phyloP scores from a whole-genome alignment of 169 alveolate species.

The Plasmodium fragile region DNA sequence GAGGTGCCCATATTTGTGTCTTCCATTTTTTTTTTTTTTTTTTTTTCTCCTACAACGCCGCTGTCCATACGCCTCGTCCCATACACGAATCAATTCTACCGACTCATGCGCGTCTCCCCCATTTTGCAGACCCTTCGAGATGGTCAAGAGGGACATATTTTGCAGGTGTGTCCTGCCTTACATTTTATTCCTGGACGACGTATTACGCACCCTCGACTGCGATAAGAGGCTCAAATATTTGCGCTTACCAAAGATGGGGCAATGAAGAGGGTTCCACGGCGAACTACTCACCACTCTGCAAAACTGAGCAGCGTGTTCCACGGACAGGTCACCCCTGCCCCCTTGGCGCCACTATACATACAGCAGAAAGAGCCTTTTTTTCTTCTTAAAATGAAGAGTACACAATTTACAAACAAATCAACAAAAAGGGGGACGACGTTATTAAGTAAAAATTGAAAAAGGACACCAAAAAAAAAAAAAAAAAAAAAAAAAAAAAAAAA shows the following conservation, averaged over 20 bases:
- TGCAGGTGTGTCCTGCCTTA: slow-evolving; percentile 61
- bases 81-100: background rate
- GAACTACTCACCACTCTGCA: background rate
- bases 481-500: background rate
- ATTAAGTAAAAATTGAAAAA: background rate
- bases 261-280: background rate
- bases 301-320: too few relatives aligned
- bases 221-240: slow-evolving; percentile 58
- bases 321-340: too few relatives aligned
- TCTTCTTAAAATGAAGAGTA: too few relatives aligned
- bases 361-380: background rate
- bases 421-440: background rate
- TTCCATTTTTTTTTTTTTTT: background rate
- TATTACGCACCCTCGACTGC: slow-evolving; percentile 10
- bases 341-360: background rate
- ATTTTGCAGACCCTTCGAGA: slow-evolving; percentile 55
- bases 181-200: slow-evolving; percentile 63
- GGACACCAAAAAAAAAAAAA: background rate
- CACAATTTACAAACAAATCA: background rate
- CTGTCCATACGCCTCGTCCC: background rate
- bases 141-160: slow-evolving; percentile 53
- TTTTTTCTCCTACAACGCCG: background rate
- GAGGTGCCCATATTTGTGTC: background rate
- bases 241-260: background rate
- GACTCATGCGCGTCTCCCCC: background rate